Conservation (phyloP, 2,329 filamentous ascomycete genomes). For the Botryotinia convoluta region DNA sequence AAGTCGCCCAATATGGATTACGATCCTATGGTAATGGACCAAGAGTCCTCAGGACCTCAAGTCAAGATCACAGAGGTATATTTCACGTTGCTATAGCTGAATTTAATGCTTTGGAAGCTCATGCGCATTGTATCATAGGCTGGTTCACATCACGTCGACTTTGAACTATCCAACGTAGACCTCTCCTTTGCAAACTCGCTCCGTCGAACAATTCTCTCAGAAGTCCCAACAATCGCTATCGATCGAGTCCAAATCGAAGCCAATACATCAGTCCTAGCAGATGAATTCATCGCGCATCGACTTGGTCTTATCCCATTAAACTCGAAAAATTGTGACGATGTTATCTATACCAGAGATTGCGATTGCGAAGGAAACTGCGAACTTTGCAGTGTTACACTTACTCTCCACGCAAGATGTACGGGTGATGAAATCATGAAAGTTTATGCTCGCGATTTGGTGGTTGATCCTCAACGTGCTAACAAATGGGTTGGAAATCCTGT, state of each 20-base stretch:
- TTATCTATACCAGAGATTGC: constrained; percentile 89
- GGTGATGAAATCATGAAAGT: constrained; percentile 89
- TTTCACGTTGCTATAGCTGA: neutral
- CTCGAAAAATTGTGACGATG: constrained; percentile 76
- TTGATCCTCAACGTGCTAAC: constrained; percentile 67
- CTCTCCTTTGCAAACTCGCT: constrained; percentile 90
- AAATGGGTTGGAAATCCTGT: constrained; percentile 76
- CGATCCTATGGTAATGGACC: constrained; percentile 44
- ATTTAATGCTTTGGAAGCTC: constrained; percentile 25
- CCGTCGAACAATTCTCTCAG: constrained; percentile 85
- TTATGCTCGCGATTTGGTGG: constrained; percentile 83
- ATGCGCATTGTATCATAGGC: constrained; percentile 52
- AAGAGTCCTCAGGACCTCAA: constrained; percentile 45
- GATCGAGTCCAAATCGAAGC: constrained; percentile 89
- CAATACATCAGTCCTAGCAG: constrained; percentile 93
- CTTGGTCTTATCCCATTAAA: constrained; percentile 86
- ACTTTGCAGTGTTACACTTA: constrained; percentile 81
- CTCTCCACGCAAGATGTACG: constrained; percentile 80
- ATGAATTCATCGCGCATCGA: constrained; percentile 93
- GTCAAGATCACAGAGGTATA: constrained; percentile 48
- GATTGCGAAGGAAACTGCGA: constrained; percentile 96
- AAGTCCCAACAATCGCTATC: constrained; percentile 92
- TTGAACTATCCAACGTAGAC: constrained; percentile 85
- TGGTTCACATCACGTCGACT: constrained; percentile 78
- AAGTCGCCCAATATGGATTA: constrained; percentile 45